Evolutionary conservation across 2,329 filamentous ascomycete species (phyloP).

Genomic region (Sphaerulina musiva): DNA sequence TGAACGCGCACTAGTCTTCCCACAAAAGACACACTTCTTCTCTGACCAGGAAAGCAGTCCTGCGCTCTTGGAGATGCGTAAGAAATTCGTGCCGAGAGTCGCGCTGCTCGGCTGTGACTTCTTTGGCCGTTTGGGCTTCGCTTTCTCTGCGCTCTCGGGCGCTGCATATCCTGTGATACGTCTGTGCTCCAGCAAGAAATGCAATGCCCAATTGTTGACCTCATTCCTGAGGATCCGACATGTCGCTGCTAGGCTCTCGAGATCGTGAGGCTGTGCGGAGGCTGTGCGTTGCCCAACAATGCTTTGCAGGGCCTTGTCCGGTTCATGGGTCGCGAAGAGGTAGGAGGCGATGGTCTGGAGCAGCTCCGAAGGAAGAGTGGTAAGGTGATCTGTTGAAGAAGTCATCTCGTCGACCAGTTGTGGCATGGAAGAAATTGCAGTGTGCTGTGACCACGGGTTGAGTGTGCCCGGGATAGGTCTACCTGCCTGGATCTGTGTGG

Average conservation of each 20-base stretch:
- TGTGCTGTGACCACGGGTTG: neutral
- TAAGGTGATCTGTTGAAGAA: conserved; percentile 18
- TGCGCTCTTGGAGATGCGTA: conserved; percentile 9
- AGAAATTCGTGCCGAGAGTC: conserved; percentile 8
- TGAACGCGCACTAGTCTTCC: conserved; percentile 21
- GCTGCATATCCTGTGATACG: conserved; percentile 21
- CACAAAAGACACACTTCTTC: conserved; percentile 31
- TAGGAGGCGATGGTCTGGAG: conserved; percentile 27
- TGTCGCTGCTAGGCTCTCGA: conserved; percentile 24
- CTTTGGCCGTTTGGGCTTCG: conserved; percentile 1
- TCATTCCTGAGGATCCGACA: conserved; percentile 22
- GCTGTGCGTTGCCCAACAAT: neutral
- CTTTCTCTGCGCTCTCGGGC: neutral
- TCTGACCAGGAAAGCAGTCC: conserved; percentile 24
- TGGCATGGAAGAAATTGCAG: no score
- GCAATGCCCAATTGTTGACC: conserved; percentile 27
- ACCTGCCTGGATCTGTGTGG: no score
- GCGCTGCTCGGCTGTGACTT: neutral
- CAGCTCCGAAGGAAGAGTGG: conserved; percentile 26
- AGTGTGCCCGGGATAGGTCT: no score
- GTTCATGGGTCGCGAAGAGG: conserved; percentile 26
- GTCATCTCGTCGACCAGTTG: neutral
- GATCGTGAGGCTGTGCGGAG: conserved; percentile 8
- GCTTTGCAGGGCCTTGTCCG: conserved; percentile 15
- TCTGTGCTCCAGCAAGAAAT: conserved; percentile 24